Evolutionary conservation across 306 rosid species (phyloP).

Genomic region (Acacia crassicarpa): DNA sequence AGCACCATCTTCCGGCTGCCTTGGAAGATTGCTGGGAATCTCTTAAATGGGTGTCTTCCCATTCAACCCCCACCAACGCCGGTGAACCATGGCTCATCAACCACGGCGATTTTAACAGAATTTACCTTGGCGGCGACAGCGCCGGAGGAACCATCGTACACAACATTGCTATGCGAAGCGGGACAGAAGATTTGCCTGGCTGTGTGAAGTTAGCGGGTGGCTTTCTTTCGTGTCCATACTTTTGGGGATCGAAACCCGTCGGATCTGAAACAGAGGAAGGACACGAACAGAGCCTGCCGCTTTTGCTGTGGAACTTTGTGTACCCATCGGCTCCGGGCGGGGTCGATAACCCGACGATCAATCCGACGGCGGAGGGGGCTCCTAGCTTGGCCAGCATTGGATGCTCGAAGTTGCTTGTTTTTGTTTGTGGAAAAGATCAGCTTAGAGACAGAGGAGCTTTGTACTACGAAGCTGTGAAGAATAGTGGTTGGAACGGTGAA

Average conservation of each 20-base stretch:
- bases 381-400: constrained; percentile 41
- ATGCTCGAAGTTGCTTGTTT: constrained; percentile 36
- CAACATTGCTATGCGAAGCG: constrained; percentile 32
- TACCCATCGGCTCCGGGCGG: constrained; percentile 46
- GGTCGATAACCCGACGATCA: constrained; percentile 44
- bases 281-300: constrained; percentile 14
- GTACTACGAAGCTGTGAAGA: constrained; percentile 41
- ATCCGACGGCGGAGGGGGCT: constrained; percentile 44
- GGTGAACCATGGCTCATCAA: constrained; percentile 50
- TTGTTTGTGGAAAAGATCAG: constrained; percentile 44
- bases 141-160: constrained; percentile 46
- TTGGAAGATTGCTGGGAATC: constrained; percentile 53
- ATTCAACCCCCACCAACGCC: not conserved
- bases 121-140: constrained; percentile 50
- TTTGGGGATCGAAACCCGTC: constrained; percentile 45
- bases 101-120: constrained; percentile 43
- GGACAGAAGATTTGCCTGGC: constrained; percentile 29
- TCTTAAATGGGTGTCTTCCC: constrained; percentile 50
- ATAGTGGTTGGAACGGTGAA: constrained; percentile 54
- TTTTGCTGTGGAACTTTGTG: constrained; percentile 39
- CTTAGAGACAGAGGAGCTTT: constrained; percentile 49
- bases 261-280: constrained; percentile 30
- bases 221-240: constrained; percentile 36
- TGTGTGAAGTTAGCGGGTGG: constrained; percentile 36
- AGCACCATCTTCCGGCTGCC: constrained; percentile 51